Evolutionary conservation across 495 filamentous ascomycete genomes (phyloP), one percentile per base, ranked within the genome.

Genomic region (Podospora didyma): DNA sequence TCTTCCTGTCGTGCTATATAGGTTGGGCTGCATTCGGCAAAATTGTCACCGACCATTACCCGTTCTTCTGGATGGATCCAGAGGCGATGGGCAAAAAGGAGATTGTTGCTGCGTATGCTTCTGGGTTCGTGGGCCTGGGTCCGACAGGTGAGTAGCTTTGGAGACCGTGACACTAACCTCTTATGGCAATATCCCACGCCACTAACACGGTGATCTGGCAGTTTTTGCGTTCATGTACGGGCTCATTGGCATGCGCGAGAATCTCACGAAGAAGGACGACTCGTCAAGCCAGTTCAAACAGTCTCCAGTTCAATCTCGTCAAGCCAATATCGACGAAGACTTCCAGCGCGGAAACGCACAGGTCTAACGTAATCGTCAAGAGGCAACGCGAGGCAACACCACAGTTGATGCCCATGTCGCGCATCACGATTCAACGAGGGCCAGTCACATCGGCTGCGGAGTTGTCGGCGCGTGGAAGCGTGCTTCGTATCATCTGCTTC

Each of bases 11-110:
- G 6, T 45, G 65, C 17, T 83, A 81, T 52, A 65, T 80, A 21
- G 72, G 67, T 3, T 82, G 77, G 80, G 72, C 74, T 11, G 69
- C 66, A 14, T 53, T 82, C 26, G 78, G 79, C 39, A 69, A 77
- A 49, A 57, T 71, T 7, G 24, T 75, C 49, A 80, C 77, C 0
- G 77, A 74, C 51, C 65, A 73, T 26, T 75, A 71, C 39, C 69
- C 71, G 7, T 78, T 73, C 62, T 80, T 75, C 59, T 82, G 78
- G 68, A 65, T 82, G 39, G 75, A 82, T 41, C 68, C 67, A 10
- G 60, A 71, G 23, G 46, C 58, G 23, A 62, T 64, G 11, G 66
- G 67, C 44, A 69, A 64, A 59, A 63, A 67, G 16, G 62, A 70
- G 54, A 62, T 72, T 14, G 62, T 75, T 22, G 47, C 66, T 53